Evolutionary conservation across 495 filamentous ascomycete genomes (phyloP).

Genomic region (Annulohypoxylon stygium): DNA sequence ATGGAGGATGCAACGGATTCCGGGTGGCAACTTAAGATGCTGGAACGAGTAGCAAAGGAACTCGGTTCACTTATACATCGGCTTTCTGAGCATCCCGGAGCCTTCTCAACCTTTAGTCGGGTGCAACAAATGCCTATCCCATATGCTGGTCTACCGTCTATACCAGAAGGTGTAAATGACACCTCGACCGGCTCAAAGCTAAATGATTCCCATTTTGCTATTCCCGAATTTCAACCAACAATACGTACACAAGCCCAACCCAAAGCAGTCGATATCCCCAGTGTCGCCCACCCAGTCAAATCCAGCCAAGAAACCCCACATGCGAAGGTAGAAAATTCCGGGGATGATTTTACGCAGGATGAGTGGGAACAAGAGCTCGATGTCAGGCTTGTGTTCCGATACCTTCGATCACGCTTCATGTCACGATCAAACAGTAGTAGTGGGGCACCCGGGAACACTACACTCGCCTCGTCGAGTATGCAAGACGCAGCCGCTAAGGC

Average conservation of each 20-base stretch:
- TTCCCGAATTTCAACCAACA: constrained; percentile 65
- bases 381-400: constrained; percentile 87
- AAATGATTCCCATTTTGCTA: constrained; percentile 44
- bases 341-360: constrained; percentile 65
- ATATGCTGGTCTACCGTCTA: constrained; percentile 68
- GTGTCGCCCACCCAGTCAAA: constrained; percentile 22
- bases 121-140: constrained; percentile 65
- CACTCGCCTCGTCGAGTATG: constrained; percentile 64
- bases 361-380: constrained; percentile 93
- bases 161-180: constrained; percentile 62
- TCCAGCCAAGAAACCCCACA: constrained; percentile 38
- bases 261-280: constrained; percentile 49
- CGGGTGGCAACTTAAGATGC: constrained; percentile 79
- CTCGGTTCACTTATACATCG: constrained; percentile 86
- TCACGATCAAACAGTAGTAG: constrained; percentile 48
- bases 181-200: constrained; percentile 28
- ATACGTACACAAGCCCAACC: constrained; percentile 47
- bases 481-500: constrained; percentile 81
- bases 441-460: constrained; percentile 51
- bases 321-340: constrained; percentile 33
- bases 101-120: constrained; percentile 80
- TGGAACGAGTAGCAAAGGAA: constrained; percentile 88
- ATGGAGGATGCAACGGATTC: constrained; percentile 58
- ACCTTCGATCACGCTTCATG: constrained; percentile 81
- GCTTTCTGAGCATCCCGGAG: constrained; percentile 81